phyloP scores from a whole-genome alignment of 2,329 filamentous ascomycete genomes.

The Talaromyces verruculosus region DNA sequence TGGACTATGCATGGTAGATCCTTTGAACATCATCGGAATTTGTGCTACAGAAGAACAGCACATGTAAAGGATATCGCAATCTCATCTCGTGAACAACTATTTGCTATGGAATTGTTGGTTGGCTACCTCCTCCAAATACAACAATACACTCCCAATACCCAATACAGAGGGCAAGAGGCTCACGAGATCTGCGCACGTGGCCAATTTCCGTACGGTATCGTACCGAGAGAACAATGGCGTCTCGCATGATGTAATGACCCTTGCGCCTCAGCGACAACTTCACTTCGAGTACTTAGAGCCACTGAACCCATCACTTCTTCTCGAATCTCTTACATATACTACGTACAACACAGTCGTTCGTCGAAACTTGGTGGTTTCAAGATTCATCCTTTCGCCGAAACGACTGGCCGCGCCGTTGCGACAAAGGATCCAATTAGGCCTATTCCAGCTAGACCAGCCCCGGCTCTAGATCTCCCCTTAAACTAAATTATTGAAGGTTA shows the following conservation, averaged over 20 bases:
- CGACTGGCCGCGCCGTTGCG: constrained; percentile 17
- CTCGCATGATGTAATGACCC: constrained; percentile 9
- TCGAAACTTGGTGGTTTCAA: neutral
- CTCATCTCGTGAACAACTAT: neutral
- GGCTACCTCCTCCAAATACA: neutral
- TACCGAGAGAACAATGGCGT: neutral
- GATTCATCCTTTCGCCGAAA: neutral
- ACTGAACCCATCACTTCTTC: neutral
- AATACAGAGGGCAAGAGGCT: neutral
- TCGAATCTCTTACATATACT: neutral
- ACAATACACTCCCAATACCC: neutral
- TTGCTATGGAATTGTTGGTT: neutral
- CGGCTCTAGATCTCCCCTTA: constrained; percentile 6
- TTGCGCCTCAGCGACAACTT: constrained; percentile 3
- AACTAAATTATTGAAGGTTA: constrained; percentile 1
- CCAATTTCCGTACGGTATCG: constrained; percentile 5
- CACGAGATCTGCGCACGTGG: constrained; percentile 14
- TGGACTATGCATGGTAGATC: constrained; percentile 4
- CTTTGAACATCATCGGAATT: neutral
- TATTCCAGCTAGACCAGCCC: constrained; percentile 14
- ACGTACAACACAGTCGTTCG: neutral
- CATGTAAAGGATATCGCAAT: neutral
- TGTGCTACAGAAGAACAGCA: neutral
- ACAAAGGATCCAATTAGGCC: neutral
- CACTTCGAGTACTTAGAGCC: neutral